A percentile compares a stretch with the other conserved stretches of the same genome.
These are phyloP conservation scores for Corylus americana DNA, from an alignment of 306 rosid genomes.

Conservation along the genomic window DNA sequence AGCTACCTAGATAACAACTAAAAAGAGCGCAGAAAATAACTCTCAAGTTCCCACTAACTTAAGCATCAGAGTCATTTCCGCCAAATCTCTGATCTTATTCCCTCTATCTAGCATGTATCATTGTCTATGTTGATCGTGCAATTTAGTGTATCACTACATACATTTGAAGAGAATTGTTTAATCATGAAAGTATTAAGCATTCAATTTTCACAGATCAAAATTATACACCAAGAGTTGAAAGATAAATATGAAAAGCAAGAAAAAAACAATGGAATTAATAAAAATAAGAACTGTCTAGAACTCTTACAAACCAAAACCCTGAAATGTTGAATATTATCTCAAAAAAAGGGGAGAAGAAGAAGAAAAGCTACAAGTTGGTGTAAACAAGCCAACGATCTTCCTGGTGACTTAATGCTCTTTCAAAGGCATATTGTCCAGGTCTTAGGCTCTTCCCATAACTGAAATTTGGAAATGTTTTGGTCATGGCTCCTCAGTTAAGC, in stretches of 20 bases:
- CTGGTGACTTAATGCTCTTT: background rate
- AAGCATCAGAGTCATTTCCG: too few species aligned
- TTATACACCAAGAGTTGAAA: background rate
- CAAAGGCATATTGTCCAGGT: background rate
- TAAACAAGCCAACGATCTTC: background rate
- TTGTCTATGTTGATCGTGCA: too few species aligned
- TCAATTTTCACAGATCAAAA: background rate
- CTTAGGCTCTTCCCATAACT: background rate
- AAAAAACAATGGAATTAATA: background rate
- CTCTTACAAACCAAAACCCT: background rate
- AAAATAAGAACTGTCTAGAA: background rate
- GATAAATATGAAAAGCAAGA: background rate
- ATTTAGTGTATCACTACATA: too few species aligned
- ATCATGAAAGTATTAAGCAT: background rate
- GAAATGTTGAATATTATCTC: too few species aligned
- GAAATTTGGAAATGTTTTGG: background rate
- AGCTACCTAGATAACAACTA: too few species aligned
- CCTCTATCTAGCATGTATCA: too few species aligned
- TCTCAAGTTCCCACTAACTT: too few species aligned
- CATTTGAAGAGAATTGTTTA: too few species aligned
- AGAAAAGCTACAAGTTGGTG: background rate
- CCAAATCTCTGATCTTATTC: too few species aligned
- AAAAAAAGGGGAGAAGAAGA: background rate
- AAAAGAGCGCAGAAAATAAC: too few species aligned
- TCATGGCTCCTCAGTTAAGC: slow-evolving; percentile 55